Evolutionary conservation across 768 basidiomycete genomes (phyloP).

Genomic region (Mycena crocata): DNA sequence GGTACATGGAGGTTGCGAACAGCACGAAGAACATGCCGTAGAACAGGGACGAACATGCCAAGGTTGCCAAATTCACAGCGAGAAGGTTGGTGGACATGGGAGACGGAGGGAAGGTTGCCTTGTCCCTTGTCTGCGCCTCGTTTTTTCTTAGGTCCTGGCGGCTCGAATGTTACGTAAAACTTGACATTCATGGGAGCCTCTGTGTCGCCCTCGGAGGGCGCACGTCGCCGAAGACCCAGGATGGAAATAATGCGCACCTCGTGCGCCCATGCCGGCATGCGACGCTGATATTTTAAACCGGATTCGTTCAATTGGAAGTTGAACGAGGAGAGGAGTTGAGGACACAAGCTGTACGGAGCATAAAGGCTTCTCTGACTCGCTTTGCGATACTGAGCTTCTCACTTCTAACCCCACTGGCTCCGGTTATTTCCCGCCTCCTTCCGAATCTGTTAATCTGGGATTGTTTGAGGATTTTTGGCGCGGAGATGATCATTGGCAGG

Average conservation of each 20-base stretch:
- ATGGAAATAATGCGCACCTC: neutral
- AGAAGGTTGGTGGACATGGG: slow-evolving; percentile 24
- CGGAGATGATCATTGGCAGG: too few relatives aligned
- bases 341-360: too few relatives aligned
- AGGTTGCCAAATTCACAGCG: slow-evolving; percentile 24
- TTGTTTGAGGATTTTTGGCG: too few relatives aligned
- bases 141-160: slow-evolving; percentile 12
- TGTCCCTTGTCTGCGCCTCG: slow-evolving; percentile 4
- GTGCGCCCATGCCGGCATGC: too few relatives aligned
- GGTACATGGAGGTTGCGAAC: slow-evolving; percentile 23
- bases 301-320: too few relatives aligned
- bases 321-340: too few relatives aligned
- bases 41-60: slow-evolving; percentile 23
- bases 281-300: too few relatives aligned
- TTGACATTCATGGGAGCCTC: neutral
- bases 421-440: too few relatives aligned
- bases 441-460: too few relatives aligned
- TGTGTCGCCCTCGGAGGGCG: neutral
- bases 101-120: neutral
- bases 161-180: slow-evolving; percentile 20
- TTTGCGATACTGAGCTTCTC: too few relatives aligned
- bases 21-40: slow-evolving; percentile 30
- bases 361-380: too few relatives aligned
- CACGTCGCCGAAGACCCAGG: neutral
- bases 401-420: too few relatives aligned